Base-by-base conservation (phyloP, 768 basidiomycete genomes). In the Boletus edulis region DNA sequence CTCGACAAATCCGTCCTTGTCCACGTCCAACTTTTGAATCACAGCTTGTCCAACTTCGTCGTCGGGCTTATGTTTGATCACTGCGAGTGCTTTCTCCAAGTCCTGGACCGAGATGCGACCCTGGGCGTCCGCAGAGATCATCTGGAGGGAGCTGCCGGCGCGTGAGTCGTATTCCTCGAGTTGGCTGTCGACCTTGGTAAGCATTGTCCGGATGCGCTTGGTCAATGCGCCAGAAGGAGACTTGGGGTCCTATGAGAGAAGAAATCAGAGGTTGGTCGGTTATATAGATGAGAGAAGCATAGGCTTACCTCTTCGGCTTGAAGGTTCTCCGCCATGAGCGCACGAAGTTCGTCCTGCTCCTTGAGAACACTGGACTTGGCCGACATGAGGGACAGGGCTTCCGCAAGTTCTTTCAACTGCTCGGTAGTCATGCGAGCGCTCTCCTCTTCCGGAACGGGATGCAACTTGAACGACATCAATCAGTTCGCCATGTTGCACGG, bases 361-460 rank as follows among this genome's bases (percentile, higher is more conserved):
- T 98, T 94, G 54, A 98, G 81, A 35, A 98, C 95, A 58, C 89
- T 91, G 5, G 93, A 96, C 71, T 90, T 94, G 55, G 96, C 90
- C 17, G 94, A 95, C 51, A 98, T 77, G 65, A 98, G 82, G 4
- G 89, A 86, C 52, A 98, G 76, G 2, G 95, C 94, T 60, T 96
- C 94, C 38, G 87, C 87, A 37, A 99, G 82, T 72, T 99, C 97
- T 67, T 88, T 89, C 22, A 99, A 80, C 65, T 99, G 95, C 65
- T 98, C 96, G 11, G 89, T 84, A 3, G 94, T 98, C 96, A 99
- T 98, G 42, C 93, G 87, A n/a, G 93, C 94, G 61, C 88, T 84
- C 31, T 84, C 86, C 46, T 80, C 76, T 54, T 83, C 64, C 4
- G 59, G 18, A 57, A 90, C 84, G n/a, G 85, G 81, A 43, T 84